Evolutionary conservation across 352 stramenopile genomes (phyloP), one percentile per base, ranked within the genome.

Genomic region (Phytophthora hibernalis): DNA sequence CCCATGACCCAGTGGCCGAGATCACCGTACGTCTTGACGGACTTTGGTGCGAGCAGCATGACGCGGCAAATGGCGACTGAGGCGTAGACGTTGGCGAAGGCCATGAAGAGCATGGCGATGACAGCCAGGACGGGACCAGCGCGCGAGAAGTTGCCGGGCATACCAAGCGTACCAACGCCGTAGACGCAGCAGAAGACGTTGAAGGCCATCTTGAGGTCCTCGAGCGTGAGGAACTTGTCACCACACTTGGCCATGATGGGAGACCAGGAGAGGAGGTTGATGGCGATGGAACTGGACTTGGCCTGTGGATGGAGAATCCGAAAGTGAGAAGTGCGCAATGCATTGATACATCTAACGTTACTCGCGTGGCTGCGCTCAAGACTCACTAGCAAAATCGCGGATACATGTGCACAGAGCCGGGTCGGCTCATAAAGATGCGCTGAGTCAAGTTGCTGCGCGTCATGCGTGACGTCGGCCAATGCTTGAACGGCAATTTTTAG

Each of bases 21-120:
- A 26, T 88, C 82, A 6, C 79, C 75, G 57, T 78, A 88, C 13
- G 82, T 88, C 5, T 58, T 54, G 7, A 90, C 79, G 1, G 62
- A 72, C 52, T 73, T 74, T 20, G 81, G 81, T 0, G 81, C 81
- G 4, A 75, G 50, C 22, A 91, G 58, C 70, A 91, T 74, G 37
- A 83, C 72, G 24, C 24, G 24, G 24, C 24, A 28, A 5, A 28
- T 28, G 24, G 51, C 82, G 82, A 87, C 71, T 2, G 74, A 78
- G 0, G 79, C 71, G 58, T 88, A 90, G 43, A 88, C 52, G 65
- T 90, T 90, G 64, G 77, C 72, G 48, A 83, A 78, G 0, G 77
- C 81, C 81, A 90, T 90, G 63, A 90, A 86, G 18, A 75, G 51
- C 43, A 86, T 76, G 20, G 74, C 78, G 37, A 82, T 52, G 18